Percentiles rank a stretch among this genome's conserved stretches.
These are phyloP conservation scores for Aspergillus campestris DNA, from an alignment of 495 filamentous ascomycete genomes.

Conservation along the genomic window DNA sequence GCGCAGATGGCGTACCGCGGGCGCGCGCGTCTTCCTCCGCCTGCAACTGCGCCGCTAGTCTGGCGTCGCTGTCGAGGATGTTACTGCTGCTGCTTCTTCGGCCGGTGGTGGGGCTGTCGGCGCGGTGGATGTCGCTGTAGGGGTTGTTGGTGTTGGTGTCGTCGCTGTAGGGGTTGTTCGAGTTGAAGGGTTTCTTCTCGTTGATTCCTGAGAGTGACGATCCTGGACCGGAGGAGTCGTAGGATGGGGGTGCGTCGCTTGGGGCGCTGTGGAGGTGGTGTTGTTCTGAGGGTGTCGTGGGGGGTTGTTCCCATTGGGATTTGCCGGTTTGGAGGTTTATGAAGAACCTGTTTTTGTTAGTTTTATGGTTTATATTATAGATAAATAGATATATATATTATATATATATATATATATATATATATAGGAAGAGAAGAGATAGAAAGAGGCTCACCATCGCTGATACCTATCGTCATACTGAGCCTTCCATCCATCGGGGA, in stretches of 20 bases:
- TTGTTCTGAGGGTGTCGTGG: constrained; percentile 47
- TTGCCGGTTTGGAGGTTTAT: constrained; percentile 77
- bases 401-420: too few relatives aligned
- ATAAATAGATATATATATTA: too few relatives aligned
- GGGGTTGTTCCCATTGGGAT: constrained; percentile 81
- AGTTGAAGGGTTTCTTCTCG: constrained; percentile 51
- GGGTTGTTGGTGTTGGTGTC: constrained; percentile 55
- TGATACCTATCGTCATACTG: constrained; percentile 68
- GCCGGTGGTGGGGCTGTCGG: background rate
- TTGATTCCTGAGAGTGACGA: constrained; percentile 18
- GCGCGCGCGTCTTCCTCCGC: constrained; percentile 69
- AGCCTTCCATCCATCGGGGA: constrained; percentile 83
- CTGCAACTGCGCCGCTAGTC: constrained; percentile 67
- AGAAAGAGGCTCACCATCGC: constrained; percentile 56
- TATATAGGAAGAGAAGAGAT: background rate
- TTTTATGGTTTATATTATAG: too few relatives aligned
- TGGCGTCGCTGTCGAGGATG: constrained; percentile 58
- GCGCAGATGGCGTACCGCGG: constrained; percentile 13
- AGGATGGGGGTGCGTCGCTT: constrained; percentile 55
- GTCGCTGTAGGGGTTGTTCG: constrained; percentile 53
- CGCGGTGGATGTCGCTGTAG: constrained; percentile 27
- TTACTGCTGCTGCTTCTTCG: constrained; percentile 17
- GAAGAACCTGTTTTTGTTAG: constrained; percentile 58
- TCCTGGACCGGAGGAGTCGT: constrained; percentile 39
- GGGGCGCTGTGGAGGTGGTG: constrained; percentile 36